Percentiles rank a stretch among this genome's conserved stretches.
phyloP scores from a whole-genome alignment of 345 rosid species.

The Hibiscus mutabilis region DNA sequence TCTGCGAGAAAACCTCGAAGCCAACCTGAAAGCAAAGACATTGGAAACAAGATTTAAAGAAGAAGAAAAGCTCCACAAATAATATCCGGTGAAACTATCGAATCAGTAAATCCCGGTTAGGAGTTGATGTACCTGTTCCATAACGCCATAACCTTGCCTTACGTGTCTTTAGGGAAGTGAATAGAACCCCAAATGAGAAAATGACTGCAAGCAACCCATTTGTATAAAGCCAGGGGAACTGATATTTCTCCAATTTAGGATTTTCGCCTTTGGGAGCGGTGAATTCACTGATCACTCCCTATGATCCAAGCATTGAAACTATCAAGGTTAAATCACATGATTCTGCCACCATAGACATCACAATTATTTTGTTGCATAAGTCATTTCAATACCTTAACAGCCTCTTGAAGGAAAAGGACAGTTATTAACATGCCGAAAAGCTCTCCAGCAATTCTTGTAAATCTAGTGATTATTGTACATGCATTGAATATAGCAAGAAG shows the following conservation, averaged over 20 bases:
- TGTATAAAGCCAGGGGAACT: constrained; percentile 50
- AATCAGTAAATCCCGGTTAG: not conserved
- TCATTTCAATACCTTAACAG: constrained; percentile 44
- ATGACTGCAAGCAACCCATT: constrained; percentile 72
- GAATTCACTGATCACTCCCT: constrained; percentile 70
- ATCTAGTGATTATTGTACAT: constrained; percentile 46
- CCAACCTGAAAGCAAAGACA: constrained; percentile 37
- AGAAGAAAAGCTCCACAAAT: not conserved
- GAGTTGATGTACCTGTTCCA: constrained; percentile 35
- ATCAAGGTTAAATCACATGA: not conserved
- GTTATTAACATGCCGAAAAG: constrained; percentile 76
- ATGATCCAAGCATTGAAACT: constrained; percentile 2
- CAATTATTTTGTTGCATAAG: not conserved
- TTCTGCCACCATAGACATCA: not conserved
- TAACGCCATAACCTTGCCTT: constrained; percentile 64
- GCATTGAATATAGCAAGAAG: constrained; percentile 48
- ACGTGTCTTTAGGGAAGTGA: constrained; percentile 54
- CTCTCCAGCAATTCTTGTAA: constrained; percentile 74
- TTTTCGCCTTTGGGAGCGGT: constrained; percentile 31
- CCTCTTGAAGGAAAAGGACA: constrained; percentile 78
- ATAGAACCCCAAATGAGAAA: constrained; percentile 53
- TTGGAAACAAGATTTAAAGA: not conserved
- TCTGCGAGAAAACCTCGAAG: constrained; percentile 67
- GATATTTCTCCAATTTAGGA: constrained; percentile 32
- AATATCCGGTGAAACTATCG: not conserved